Evolutionary conservation across 2,329 filamentous ascomycete genomes (phyloP).

Genomic region (Cercospora citrullina): DNA sequence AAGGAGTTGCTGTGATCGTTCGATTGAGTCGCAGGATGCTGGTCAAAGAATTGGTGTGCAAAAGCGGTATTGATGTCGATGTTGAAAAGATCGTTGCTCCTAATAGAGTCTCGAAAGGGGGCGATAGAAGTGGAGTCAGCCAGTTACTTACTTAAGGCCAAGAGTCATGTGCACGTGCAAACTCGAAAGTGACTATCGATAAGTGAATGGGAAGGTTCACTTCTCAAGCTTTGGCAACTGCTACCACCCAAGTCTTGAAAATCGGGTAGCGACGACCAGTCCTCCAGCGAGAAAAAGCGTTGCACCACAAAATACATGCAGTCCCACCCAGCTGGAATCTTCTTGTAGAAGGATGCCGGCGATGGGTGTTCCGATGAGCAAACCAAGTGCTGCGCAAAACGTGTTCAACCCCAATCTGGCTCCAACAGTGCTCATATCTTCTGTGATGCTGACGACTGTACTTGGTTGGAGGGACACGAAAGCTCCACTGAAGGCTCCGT

Average conservation of each 20-base stretch:
- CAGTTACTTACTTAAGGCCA: background rate
- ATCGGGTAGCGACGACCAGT: conserved; percentile 24
- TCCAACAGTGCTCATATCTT: conserved; percentile 28
- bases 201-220: conserved; percentile 10
- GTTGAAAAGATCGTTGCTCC: background rate
- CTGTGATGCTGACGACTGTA: conserved; percentile 31
- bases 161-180: background rate
- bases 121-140: conserved; percentile 2
- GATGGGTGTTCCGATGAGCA: conserved; percentile 33
- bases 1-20: background rate
- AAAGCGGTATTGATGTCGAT: background rate
- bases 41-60: background rate
- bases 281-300: conserved; percentile 24
- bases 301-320: conserved; percentile 13
- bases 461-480: conserved; percentile 47
- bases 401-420: conserved; percentile 32
- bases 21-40: background rate
- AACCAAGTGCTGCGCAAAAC: conserved; percentile 27
- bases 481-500: conserved; percentile 48
- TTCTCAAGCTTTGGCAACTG: background rate
- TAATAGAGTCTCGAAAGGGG: background rate
- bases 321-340: conserved; percentile 3
- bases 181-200: background rate
- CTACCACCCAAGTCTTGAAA: conserved; percentile 18
- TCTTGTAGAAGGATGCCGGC: conserved; percentile 27